Evolutionary conservation across 495 filamentous ascomycete species (phyloP).

Genomic region (Penicillium psychrofluorescens): DNA sequence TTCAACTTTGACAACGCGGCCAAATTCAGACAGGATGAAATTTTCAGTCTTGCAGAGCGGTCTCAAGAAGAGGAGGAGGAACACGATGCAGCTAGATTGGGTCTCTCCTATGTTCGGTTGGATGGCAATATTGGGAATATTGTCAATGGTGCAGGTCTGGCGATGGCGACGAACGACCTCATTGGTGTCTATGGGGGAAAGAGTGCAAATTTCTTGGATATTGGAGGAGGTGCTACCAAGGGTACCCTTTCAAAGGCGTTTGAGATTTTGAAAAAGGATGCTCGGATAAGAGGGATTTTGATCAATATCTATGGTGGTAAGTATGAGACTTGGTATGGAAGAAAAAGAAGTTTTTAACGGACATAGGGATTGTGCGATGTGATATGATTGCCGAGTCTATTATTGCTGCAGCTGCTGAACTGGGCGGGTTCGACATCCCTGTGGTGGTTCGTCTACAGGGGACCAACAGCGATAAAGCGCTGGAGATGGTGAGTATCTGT

Average conservation of each 20-base stretch:
- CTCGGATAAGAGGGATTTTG: slow-evolving; percentile 15
- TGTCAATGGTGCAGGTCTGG: slow-evolving; percentile 28
- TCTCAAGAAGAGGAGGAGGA: slow-evolving; percentile 12
- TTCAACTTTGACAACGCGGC: slow-evolving; percentile 24
- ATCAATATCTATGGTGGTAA: slow-evolving; percentile 29
- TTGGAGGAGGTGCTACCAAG: slow-evolving; percentile 21
- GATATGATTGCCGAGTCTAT: slow-evolving; percentile 31
- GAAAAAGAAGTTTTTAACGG: not conserved
- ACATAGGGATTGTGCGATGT: slow-evolving; percentile 25
- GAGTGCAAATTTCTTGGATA: slow-evolving; percentile 27
- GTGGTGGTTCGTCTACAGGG: slow-evolving; percentile 27
- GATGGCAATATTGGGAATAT: slow-evolving; percentile 28
- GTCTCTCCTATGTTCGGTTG: slow-evolving; percentile 22
- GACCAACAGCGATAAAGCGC: slow-evolving; percentile 19
- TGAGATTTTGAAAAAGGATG: slow-evolving; percentile 16
- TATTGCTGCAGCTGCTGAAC: slow-evolving; percentile 12
- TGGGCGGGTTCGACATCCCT: slow-evolving; percentile 18
- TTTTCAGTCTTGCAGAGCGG: slow-evolving; percentile 17
- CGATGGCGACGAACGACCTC: slow-evolving; percentile 32
- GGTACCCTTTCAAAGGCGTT: slow-evolving; percentile 22
- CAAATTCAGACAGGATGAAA: slow-evolving; percentile 13
- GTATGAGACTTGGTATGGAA: not conserved
- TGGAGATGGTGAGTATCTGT: slow-evolving; percentile 13
- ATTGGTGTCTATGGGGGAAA: slow-evolving; percentile 18
- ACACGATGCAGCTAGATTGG: slow-evolving; percentile 13